Percentiles rank a stretch among this genome's conserved stretches.
Conservation (phyloP, 805 yeast species). For the Brettanomyces anomalus region DNA sequence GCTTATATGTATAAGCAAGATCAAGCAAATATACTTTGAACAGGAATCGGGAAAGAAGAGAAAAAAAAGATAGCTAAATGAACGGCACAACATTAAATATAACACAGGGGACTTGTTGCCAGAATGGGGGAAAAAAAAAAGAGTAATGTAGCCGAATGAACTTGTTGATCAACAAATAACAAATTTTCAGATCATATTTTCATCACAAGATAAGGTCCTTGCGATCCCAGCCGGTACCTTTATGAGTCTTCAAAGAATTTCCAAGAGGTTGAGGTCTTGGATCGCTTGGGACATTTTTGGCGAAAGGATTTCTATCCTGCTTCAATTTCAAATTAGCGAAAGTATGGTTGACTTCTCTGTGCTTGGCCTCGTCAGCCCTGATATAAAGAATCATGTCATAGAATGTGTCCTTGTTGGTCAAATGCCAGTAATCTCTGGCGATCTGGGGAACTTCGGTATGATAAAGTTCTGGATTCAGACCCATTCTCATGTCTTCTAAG, state of each 20-base stretch:
- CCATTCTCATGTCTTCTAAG: conserved; percentile 41
- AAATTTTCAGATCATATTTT: neutral
- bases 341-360: conserved; percentile 73
- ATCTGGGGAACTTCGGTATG: conserved; percentile 42
- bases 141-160: too few species aligned
- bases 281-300: conserved; percentile 28
- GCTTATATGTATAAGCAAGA: too few species aligned
- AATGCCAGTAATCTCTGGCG: conserved; percentile 57
- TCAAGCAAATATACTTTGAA: too few species aligned
- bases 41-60: too few species aligned
- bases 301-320: conserved; percentile 64
- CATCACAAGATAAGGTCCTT: conserved; percentile 19
- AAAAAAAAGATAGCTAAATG: too few species aligned
- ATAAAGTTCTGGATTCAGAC: conserved; percentile 41
- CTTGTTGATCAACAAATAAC: neutral
- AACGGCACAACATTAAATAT: too few species aligned
- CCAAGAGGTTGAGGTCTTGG: conserved; percentile 21
- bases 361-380: conserved; percentile 74
- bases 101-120: too few species aligned
- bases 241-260: conserved; percentile 16
- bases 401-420: conserved; percentile 42
- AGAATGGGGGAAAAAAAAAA: too few species aligned
- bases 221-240: conserved; percentile 27
- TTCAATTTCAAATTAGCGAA: conserved; percentile 48
- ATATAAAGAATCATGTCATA: conserved; percentile 51